A percentile compares a stretch with the other conserved stretches of the same genome.
Conservation (phyloP, 192 early-diverging fungal genomes). For the Mortierella antarctica region DNA sequence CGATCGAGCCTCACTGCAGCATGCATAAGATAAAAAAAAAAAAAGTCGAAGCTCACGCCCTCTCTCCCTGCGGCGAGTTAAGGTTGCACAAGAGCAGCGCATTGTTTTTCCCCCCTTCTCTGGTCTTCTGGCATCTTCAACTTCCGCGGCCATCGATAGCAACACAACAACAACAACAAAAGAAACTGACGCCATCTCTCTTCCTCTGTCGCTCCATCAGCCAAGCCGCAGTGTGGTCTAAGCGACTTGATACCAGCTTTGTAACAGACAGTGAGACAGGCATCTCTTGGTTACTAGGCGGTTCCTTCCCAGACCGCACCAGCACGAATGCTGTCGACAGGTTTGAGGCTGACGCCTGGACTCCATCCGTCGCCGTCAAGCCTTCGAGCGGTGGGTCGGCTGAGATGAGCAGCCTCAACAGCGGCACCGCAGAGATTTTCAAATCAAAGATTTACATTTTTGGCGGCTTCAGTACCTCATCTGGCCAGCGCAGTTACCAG, state of each 20-base stretch:
- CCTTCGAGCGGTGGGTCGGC: not conserved
- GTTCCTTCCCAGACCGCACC: constrained; percentile 8
- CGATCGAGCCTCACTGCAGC: too few species aligned
- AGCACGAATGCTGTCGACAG: constrained; percentile 30
- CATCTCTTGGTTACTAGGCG: constrained; percentile 20
- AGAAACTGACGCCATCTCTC: too few species aligned
- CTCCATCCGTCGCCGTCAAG: not conserved
- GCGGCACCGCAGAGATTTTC: constrained; percentile 14
- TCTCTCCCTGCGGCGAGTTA: not conserved
- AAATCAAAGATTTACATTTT: constrained; percentile 25
- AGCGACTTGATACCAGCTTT: constrained; percentile 8
- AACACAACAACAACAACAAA: too few species aligned
- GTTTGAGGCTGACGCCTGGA: constrained; percentile 19
- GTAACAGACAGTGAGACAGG: constrained; percentile 23
- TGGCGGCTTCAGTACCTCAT: constrained; percentile 20
- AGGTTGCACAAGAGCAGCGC: not conserved
- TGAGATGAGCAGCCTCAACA: constrained; percentile 12
- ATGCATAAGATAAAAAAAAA: not conserved
- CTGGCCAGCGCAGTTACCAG: constrained; percentile 23
- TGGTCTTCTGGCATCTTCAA: too few species aligned
- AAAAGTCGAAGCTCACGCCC: not conserved
- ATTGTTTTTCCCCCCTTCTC: not conserved
- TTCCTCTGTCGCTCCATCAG: not conserved
- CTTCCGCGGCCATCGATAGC: too few species aligned
- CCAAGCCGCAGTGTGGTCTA: constrained; percentile 30